Evolutionary conservation across 2,329 filamentous ascomycete species (phyloP), one percentile per base, ranked within the genome.

Genomic region (Fusarium buharicum): DNA sequence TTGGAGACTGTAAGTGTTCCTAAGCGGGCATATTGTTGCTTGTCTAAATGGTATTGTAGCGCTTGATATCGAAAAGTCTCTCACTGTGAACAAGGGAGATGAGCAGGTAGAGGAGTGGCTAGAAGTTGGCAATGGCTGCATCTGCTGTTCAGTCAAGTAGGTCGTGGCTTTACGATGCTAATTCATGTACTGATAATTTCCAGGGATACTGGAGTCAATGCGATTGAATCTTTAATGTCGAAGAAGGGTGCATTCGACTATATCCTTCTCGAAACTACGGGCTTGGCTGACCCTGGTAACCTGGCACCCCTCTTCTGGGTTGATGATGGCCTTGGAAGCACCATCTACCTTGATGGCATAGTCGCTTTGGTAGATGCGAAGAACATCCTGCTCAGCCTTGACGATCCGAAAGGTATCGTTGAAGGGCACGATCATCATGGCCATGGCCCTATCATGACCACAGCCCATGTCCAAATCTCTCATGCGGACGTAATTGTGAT

Each of bases 231-330:
- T 1, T 81, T 99, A 3, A 98, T 99, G 92, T 91, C 93, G 64
- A 92, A 93, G 71, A 92, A 91, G 64, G 94, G 94, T 45, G 89
- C 89, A 5, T 99, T 99, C 73, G 95, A 99, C 79, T 99, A 98
- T 78, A 98, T 99, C 65, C 84, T 99, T 3, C 87, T 99, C 1
- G 95, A 99, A 76, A 99, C 95, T 0, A 98, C 95, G 0, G 95
- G 95, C 0, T 84, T 99, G 6, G 95, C 95, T 5, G 94, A 99
- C 72, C 95, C 95, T 0, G 95, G 95, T 2, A 98, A 98, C 70
- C 87, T 99, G 47, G 95, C 95, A 1, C 95, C 95, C 1, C 79
- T 98, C 13, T 99, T 99, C 79, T 99, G 95, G 95, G 89, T 99
- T 22, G 95, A 99, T 70, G 94, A 98, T 66, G 95, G 93, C 1